These are phyloP conservation scores for Rasamsonia emersonii DNA, from an alignment of 2,329 filamentous ascomycete genomes.

Conservation along the genomic window DNA sequence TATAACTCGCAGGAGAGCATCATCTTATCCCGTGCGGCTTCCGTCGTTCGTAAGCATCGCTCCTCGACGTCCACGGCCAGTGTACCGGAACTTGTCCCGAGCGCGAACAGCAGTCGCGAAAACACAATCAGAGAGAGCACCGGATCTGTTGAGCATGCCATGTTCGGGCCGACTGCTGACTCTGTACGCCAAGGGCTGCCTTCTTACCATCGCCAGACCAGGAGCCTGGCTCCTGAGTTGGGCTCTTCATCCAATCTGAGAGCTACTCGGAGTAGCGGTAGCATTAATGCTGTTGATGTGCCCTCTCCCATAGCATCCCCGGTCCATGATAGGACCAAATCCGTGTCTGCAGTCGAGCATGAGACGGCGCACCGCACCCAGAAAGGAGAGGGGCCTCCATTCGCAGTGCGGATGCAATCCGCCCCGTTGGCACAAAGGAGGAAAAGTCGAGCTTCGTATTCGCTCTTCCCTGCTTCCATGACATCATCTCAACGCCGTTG, in stretches of 20 bases:
- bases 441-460: conserved; percentile 37
- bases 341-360: conserved; percentile 25
- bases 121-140: conserved; percentile 16
- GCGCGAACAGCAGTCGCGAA: conserved; percentile 33
- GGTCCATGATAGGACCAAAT: conserved; percentile 29
- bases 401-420: conserved; percentile 15
- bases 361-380: conserved; percentile 9
- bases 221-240: conserved; percentile 27
- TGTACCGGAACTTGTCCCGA: conserved; percentile 37
- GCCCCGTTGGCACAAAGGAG: conserved; percentile 18
- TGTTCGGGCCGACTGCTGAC: conserved; percentile 1
- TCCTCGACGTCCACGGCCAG: conserved; percentile 39
- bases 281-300: conserved; percentile 19
- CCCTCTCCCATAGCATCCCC: conserved; percentile 12
- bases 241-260: conserved; percentile 22
- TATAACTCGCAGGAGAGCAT: conserved; percentile 51
- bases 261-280: conserved; percentile 16
- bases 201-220: conserved; percentile 27
- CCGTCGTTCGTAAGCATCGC: conserved; percentile 38
- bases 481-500: too few relatives aligned
- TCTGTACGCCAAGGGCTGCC: conserved; percentile 15
- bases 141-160: conserved; percentile 8
- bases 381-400: conserved; percentile 14
- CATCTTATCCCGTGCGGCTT: conserved; percentile 42
- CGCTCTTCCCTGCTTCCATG: conserved; percentile 28